These are phyloP conservation scores for sorghum (Sorghum bicolor) DNA, from an alignment of 176 grass and related monocot genomes.

Conservation along the genomic window DNA sequence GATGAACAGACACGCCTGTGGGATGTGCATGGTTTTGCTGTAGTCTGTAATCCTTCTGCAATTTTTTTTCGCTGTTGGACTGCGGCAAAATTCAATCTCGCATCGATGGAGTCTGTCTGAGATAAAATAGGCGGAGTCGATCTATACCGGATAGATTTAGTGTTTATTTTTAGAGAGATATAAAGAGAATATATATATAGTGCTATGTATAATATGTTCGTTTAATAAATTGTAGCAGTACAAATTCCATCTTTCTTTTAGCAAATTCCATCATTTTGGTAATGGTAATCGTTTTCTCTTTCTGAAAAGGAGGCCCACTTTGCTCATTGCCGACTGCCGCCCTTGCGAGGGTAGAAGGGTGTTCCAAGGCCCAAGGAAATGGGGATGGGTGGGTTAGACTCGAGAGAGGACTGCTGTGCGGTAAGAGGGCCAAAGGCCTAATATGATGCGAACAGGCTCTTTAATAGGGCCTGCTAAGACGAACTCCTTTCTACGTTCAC, in stretches of 20 bases:
- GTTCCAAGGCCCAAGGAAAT: too few species aligned
- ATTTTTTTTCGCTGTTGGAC: not conserved
- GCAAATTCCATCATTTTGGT: not conserved
- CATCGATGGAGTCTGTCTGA: not conserved
- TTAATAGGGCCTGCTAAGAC: too few species aligned
- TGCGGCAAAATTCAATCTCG: not conserved
- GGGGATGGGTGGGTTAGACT: too few species aligned
- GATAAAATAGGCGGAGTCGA: not conserved
- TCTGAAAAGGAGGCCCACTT: too few species aligned
- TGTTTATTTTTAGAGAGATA: not conserved
- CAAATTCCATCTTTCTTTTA: too few species aligned
- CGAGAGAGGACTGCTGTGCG: too few species aligned
- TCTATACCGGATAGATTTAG: not conserved
- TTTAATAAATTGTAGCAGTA: not conserved
- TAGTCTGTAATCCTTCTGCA: not conserved
- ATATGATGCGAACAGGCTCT: too few species aligned
- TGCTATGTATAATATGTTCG: not conserved
- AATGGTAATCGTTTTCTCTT: not conserved
- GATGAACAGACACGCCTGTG: not conserved
- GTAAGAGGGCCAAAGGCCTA: too few species aligned
- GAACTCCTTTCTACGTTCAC: too few species aligned
- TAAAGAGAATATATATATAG: not conserved
- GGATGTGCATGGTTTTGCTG: not conserved
- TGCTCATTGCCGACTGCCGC: too few species aligned
- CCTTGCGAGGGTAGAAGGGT: too few species aligned